Conservation (phyloP, 441 rosid species). For the Euphorbia corollata region DNA sequence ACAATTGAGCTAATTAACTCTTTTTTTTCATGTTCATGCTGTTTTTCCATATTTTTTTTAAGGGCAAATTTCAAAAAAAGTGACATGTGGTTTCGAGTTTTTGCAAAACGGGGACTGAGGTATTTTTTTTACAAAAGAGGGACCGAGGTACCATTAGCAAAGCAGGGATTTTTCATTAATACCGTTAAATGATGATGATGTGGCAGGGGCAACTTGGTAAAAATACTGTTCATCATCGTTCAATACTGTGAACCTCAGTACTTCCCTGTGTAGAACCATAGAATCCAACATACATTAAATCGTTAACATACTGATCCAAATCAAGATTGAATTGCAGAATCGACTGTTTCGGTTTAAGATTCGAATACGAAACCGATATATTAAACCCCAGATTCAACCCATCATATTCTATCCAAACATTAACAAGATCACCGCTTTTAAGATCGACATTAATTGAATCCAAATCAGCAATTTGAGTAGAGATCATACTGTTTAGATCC, state of each 20-base stretch:
- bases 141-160: no score
- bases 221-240: no score
- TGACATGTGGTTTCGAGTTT: no score
- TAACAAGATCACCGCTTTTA: slow-evolving; percentile 76
- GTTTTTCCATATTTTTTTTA: no score
- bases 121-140: no score
- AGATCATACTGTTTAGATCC: slow-evolving; percentile 77
- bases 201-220: no score
- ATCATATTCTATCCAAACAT: slow-evolving; percentile 74
- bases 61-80: no score
- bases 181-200: no score
- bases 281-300: slow-evolving; percentile 91
- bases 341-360: slow-evolving; percentile 66
- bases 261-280: slow-evolving; percentile 96
- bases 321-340: slow-evolving; percentile 49
- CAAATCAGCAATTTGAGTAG: slow-evolving; percentile 56
- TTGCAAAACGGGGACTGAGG: no score
- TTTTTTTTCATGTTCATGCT: no score
- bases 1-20: no score
- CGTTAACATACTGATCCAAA: slow-evolving; percentile 64
- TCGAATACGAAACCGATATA: slow-evolving; percentile 69
- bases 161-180: no score
- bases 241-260: slow-evolving; percentile 81
- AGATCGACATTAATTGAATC: slow-evolving; percentile 61
- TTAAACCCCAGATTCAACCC: slow-evolving; percentile 37